phyloP scores from a whole-genome alignment of 2,329 filamentous ascomycete species.

The Aspergillus sclerotialis region DNA sequence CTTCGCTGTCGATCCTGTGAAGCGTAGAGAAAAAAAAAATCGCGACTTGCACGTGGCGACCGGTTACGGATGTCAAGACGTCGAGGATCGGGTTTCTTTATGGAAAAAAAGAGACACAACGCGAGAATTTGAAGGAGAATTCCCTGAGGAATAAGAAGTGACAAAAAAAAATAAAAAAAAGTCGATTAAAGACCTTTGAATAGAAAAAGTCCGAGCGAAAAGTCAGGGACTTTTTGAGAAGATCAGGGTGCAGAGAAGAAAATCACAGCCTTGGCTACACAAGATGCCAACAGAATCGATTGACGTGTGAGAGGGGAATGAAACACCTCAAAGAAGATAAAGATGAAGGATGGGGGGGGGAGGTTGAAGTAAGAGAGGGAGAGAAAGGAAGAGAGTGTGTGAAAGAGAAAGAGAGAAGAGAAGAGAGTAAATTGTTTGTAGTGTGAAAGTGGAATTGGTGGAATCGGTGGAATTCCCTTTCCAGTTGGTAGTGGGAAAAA shows the following conservation, averaged over 20 bases:
- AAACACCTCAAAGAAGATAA: conserved; percentile 10
- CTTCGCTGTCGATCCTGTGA: conserved; percentile 13
- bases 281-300: too few species aligned
- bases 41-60: conserved; percentile 23
- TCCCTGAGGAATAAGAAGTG: conserved; percentile 13
- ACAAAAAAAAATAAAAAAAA: conserved; percentile 6
- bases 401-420: conserved; percentile 12
- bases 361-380: conserved; percentile 12
- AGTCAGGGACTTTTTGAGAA: too few species aligned
- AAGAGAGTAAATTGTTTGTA: conserved; percentile 5
- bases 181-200: not conserved
- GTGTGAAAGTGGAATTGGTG: conserved; percentile 2
- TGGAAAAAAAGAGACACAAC: not conserved
- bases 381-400: conserved; percentile 8
- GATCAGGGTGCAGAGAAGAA: too few species aligned
- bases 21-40: conserved; percentile 9
- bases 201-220: not conserved
- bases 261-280: too few species aligned
- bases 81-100: not conserved
- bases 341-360: conserved; percentile 14
- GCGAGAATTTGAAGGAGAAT: conserved; percentile 12
- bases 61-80: conserved; percentile 3
- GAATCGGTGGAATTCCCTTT: conserved; percentile 1
- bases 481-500: conserved; percentile 1
- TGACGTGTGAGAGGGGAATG: conserved; percentile 5